phyloP scores from a whole-genome alignment of 2,329 filamentous ascomycete species.

The Neonectria hederae region DNA sequence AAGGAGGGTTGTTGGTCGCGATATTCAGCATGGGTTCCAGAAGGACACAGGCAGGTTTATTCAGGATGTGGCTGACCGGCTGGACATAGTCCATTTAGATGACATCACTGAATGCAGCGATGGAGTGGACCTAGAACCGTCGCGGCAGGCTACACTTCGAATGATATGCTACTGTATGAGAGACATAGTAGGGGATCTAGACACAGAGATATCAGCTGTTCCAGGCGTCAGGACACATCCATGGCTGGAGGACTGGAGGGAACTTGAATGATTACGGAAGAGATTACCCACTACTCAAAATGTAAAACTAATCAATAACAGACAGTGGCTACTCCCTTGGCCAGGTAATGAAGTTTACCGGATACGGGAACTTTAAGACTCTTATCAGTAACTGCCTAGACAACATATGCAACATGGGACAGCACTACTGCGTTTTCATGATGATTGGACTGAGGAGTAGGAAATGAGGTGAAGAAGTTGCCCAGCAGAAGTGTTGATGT shows the following conservation, averaged over 20 bases:
- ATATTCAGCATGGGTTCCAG: conserved; percentile 8
- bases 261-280: conserved; percentile 10
- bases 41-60: conserved; percentile 13
- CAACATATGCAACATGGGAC: too few species aligned
- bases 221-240: conserved; percentile 15
- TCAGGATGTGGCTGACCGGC: not conserved
- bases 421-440: too few species aligned
- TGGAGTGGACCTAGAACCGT: conserved; percentile 5
- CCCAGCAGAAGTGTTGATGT: too few species aligned
- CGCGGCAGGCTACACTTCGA: conserved; percentile 4
- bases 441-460: too few species aligned
- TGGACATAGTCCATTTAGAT: not conserved
- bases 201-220: conserved; percentile 16
- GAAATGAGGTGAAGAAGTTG: too few species aligned
- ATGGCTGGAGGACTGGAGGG: conserved; percentile 23
- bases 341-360: too few species aligned
- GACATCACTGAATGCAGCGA: not conserved
- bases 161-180: conserved; percentile 11
- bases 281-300: too few species aligned
- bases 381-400: too few species aligned
- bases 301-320: too few species aligned
- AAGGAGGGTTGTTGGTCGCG: not conserved
- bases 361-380: too few species aligned
- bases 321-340: too few species aligned
- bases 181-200: conserved; percentile 1